A percentile compares a stretch with the other conserved stretches of the same genome.
Conservation (phyloP, 1,284 basidiomycete species). For the Ustilago xerochloae region DNA sequence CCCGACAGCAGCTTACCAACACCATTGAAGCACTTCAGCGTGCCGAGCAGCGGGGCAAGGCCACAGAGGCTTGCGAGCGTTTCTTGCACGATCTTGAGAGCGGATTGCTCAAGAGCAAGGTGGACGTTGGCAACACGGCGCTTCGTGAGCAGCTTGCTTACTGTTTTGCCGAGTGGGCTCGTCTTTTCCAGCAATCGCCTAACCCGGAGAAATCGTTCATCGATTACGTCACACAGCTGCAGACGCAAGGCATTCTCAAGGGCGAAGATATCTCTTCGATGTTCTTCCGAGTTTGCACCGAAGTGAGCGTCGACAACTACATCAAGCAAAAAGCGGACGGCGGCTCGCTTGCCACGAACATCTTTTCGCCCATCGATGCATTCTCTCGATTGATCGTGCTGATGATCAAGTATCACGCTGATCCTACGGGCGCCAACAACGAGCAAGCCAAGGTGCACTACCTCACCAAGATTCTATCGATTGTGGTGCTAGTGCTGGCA, state of each 20-base stretch:
- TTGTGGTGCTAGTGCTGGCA: constrained; percentile 93
- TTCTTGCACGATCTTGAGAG: constrained; percentile 75
- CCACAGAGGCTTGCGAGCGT: constrained; percentile 79
- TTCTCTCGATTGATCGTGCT: constrained; percentile 94
- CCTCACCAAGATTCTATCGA: constrained; percentile 95
- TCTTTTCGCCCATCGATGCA: constrained; percentile 92
- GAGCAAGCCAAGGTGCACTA: constrained; percentile 96
- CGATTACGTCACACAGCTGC: constrained; percentile 94
- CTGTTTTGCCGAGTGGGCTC: constrained; percentile 85
- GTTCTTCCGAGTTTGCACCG: constrained; percentile 97
- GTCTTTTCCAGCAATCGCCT: constrained; percentile 88
- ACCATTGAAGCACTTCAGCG: constrained; percentile 82
- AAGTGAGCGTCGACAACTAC: constrained; percentile 92
- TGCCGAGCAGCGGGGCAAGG: constrained; percentile 77
- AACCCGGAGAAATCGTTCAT: constrained; percentile 94
- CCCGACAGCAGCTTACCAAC: constrained; percentile 81
- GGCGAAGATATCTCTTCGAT: constrained; percentile 96
- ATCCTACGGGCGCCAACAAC: constrained; percentile 84
- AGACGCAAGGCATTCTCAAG: constrained; percentile 94
- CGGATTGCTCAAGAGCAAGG: constrained; percentile 68
- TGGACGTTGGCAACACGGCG: constrained; percentile 58
- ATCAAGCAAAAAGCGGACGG: constrained; percentile 83
- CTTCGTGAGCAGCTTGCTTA: constrained; percentile 73
- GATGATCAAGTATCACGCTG: constrained; percentile 99
- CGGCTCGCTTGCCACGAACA: constrained; percentile 77